Evolutionary conservation across 495 filamentous ascomycete species (phyloP), one percentile per base, ranked within the genome.

Genomic region (Hyaloscypha finlandica): DNA sequence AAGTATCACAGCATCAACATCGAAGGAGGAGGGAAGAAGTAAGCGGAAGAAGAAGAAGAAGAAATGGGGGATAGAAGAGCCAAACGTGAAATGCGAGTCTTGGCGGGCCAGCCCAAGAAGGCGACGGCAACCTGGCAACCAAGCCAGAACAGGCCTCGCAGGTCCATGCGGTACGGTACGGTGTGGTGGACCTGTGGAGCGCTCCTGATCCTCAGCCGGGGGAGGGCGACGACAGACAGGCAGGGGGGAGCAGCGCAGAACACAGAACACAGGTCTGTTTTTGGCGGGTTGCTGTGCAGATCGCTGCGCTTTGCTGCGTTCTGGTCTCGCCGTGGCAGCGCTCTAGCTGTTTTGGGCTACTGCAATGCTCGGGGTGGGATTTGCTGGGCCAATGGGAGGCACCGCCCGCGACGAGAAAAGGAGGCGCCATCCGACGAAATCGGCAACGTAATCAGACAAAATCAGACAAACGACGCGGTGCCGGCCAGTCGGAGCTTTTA

Each of bases 1-100:
- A 77, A 79, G 78, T 74, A 80, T 80, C 75, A 78, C 75, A 74
- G 77, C 71, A 75, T 70, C 74, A 71, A 71, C 75, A 76, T 75
- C 76, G 76, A 77, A 78, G 71, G 77, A 76, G 77, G 69, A 65
- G 64, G 55, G 65, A 73, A 51, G 68, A 68, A 66, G 59, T 42
- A 66, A 75, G 70, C 72, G 72, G 61, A 71, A 37, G 67, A 63
- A 61, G 37, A 57, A 58, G 61, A 71, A 37, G 67, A 63, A 61
- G 37, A 57, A 58, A 53, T 32, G 62, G 67, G 65, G 63, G 55
- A 57, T 22, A 48, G 64, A 61, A 61, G 67, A 59, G 42, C 55
- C 42, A 62, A 61, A 60, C 33, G 55, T 29, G 32, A 39, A 35
- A 64, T 48, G 55, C 30, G 30, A 61, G 25, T 35, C 61, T 62